A percentile compares a stretch with the other conserved stretches of the same genome.
Evolutionary conservation across 345 rosid species (phyloP).

Genomic region (Sisymbrium altissimum): DNA sequence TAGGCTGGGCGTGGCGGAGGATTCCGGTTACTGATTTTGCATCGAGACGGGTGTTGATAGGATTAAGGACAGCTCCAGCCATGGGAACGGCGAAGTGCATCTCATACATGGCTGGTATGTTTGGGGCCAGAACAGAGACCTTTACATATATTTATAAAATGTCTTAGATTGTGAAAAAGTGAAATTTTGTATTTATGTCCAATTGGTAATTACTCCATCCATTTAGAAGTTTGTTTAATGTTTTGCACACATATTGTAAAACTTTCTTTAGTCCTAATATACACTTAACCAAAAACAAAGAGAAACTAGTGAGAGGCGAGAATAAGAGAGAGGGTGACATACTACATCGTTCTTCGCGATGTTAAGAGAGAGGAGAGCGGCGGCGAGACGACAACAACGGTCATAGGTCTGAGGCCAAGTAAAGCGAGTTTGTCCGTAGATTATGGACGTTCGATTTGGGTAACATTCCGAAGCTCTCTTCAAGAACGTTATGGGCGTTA

Average conservation of each 20-base stretch:
- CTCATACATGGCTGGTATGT: constrained; percentile 79
- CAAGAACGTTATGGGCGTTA: constrained; percentile 68
- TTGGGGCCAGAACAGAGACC: constrained; percentile 82
- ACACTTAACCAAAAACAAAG: no score
- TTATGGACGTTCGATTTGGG: constrained; percentile 46
- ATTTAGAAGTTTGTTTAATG: no score
- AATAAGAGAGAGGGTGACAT: not conserved
- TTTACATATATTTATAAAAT: not conserved
- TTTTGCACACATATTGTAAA: no score
- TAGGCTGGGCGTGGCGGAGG: constrained; percentile 55
- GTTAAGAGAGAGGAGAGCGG: constrained; percentile 57
- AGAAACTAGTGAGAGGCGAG: no score
- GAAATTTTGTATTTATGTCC: no score
- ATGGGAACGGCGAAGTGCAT: constrained; percentile 88
- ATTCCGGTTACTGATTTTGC: constrained; percentile 53
- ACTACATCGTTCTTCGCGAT: constrained; percentile 62
- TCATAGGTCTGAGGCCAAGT: constrained; percentile 65
- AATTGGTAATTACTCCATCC: no score
- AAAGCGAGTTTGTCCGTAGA: constrained; percentile 44
- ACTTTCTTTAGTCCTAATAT: not conserved
- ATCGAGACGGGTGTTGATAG: constrained; percentile 68
- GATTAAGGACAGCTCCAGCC: constrained; percentile 76
- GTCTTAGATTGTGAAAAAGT: no score
- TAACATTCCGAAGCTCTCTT: constrained; percentile 62
- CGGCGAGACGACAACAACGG: constrained; percentile 66